Conservation (phyloP, 176 grass and related monocot species). For the Paspalum notatum region DNA sequence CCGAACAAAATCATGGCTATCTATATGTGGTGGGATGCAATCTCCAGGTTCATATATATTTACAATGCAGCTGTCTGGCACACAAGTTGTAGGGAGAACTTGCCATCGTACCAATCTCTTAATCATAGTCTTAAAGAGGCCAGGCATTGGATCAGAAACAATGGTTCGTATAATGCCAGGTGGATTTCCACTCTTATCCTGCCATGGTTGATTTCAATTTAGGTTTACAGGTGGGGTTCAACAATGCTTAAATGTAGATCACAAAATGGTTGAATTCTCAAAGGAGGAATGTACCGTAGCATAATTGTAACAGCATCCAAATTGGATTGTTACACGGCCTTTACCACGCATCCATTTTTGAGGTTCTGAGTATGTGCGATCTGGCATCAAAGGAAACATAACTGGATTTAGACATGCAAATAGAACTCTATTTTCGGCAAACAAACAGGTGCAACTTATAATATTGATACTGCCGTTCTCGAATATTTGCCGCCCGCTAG, state of each 20-base stretch:
- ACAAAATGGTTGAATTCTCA: constrained; percentile 27
- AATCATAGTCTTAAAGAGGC: constrained; percentile 67
- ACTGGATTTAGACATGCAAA: constrained; percentile 25
- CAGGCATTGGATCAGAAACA: constrained; percentile 71
- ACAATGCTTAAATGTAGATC: constrained; percentile 18
- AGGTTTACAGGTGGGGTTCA: background rate
- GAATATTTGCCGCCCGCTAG: too few relatives aligned
- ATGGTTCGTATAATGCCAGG: constrained; percentile 76
- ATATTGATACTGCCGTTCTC: background rate
- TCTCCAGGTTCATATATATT: constrained; percentile 88
- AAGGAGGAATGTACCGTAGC: constrained; percentile 58
- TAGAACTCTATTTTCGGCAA: constrained; percentile 2
- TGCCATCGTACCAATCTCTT: constrained; percentile 73
- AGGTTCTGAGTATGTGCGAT: constrained; percentile 74
- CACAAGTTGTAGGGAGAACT: constrained; percentile 64
- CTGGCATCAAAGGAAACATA: constrained; percentile 39
- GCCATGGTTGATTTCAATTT: constrained; percentile 42
- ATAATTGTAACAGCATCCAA: constrained; percentile 94
- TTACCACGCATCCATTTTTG: constrained; percentile 95
- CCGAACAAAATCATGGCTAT: constrained; percentile 85
- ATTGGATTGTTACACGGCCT: constrained; percentile 78
- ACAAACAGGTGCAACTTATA: background rate
- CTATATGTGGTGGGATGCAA: constrained; percentile 92
- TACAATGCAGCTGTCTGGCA: constrained; percentile 89
- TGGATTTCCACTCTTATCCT: constrained; percentile 92